Base-by-base conservation (phyloP, 352 stramenopile genomes). In the Thalassiosira mediterranea region DNA sequence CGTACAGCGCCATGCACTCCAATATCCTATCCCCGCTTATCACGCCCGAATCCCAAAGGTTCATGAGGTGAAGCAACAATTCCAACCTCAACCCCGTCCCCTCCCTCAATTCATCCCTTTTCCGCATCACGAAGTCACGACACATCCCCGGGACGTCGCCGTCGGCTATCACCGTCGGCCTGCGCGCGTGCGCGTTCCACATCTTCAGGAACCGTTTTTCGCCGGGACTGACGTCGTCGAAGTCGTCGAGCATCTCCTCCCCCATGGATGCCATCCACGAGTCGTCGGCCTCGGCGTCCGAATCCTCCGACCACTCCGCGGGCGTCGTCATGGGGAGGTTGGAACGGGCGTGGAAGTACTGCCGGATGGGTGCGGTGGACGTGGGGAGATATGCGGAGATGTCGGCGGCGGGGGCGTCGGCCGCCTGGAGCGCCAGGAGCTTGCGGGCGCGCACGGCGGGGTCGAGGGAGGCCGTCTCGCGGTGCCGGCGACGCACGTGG, bases 181-280 rank as follows among this genome's bases (percentile, higher is more conserved):
- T 65, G 17, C 68, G 72, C 3, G 82, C 82, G 60, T 82, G 83
- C 26, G 44, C 52, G 57, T 85, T 88, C 80, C 76, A 88, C 17
- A 86, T 11, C 63, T 83, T 81, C 64, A 84, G 76, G 34, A 86
- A 86, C 29, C 53, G 32, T 42, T 88, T 85, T 42, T 85, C 80
- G 48, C 70, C 60, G 3, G 38, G 7, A 0, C 66, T 76, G 40
- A 88, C 71, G 46, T 88, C 80, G 28, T 88, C 72, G 53, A 88
- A 86, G 17, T 86, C 67, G 38, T 83, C 72, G 5, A 88, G 57
- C 23, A 87, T 42, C 37, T 82, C 47, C n/a, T 48, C 31, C 23
- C 38, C 61, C 38, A 70, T 79, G 49, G 64, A 40, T 44, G 70
- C 38, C 25, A 79, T 11, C 74, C 74, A 83, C 17, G 28, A 21